These are phyloP conservation scores for Aspergillus novoparasiticus DNA, from an alignment of 2,329 filamentous ascomycete genomes.

Conservation along the genomic window DNA sequence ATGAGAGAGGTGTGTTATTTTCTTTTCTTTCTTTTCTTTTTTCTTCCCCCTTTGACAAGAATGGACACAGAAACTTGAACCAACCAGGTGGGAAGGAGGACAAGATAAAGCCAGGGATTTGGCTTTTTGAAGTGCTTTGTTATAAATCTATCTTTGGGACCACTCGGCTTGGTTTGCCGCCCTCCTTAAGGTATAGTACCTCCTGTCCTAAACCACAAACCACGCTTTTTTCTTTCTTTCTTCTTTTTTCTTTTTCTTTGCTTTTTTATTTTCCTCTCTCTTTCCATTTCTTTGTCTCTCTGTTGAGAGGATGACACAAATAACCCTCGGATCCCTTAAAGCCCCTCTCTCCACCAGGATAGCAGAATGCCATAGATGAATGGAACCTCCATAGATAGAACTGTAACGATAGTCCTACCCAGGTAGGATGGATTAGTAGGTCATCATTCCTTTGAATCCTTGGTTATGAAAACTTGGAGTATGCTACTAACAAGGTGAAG, in stretches of 20 bases:
- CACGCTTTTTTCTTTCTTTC: neutral
- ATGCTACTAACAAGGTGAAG: neutral
- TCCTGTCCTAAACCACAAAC: conserved; percentile 1
- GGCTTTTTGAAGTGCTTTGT: conserved; percentile 24
- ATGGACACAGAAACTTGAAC: conserved; percentile 22
- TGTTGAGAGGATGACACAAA: conserved; percentile 2
- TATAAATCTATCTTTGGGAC: conserved; percentile 21
- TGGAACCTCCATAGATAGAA: neutral
- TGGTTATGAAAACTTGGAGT: neutral
- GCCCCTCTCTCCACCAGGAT: neutral
- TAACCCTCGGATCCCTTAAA: neutral
- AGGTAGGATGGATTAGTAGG: neutral
- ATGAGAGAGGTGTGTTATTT: neutral
- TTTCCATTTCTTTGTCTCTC: conserved; percentile 7
- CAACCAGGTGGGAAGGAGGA: conserved; percentile 20
- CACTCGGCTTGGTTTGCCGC: conserved; percentile 6
- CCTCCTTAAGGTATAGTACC: conserved; percentile 9
- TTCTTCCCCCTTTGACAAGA: conserved; percentile 23
- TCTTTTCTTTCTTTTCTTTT: neutral
- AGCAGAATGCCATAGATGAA: conserved; percentile 1
- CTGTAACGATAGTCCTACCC: conserved; percentile 1
- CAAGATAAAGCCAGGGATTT: conserved; percentile 21
- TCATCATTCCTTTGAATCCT: neutral
- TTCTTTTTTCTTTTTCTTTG: conserved; percentile 4
- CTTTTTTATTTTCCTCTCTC: neutral